A percentile compares a stretch with the other conserved stretches of the same genome.
Conservation (phyloP, 2,329 filamentous ascomycete species). For the Cladophialophora immunda region DNA sequence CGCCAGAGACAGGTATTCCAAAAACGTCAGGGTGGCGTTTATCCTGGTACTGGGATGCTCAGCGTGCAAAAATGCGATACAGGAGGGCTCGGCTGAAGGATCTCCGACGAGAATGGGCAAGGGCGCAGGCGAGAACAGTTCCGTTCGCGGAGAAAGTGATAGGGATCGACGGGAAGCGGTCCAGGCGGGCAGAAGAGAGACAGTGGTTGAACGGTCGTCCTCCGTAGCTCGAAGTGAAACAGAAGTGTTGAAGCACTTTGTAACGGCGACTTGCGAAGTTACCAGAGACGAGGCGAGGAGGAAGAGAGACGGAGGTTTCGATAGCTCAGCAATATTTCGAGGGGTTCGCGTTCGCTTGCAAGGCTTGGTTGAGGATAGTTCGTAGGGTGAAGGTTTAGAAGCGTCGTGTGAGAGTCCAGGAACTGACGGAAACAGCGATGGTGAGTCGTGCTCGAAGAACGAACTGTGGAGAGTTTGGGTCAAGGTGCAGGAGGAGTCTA, state of each 20-base stretch:
- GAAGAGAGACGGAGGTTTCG: slow-evolving; percentile 18
- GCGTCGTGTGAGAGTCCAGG: slow-evolving; percentile 13
- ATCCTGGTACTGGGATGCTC: slow-evolving; percentile 15
- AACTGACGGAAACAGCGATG: slow-evolving; percentile 19
- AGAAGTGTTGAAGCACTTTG: slow-evolving; percentile 22
- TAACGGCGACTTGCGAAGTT: slow-evolving; percentile 23
- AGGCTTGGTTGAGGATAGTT: slow-evolving; percentile 20
- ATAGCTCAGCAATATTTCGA: slow-evolving; percentile 22
- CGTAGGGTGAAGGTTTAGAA: slow-evolving; percentile 15
- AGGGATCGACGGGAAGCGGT: slow-evolving; percentile 7
- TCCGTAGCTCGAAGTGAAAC: slow-evolving; percentile 25
- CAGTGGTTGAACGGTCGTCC: slow-evolving; percentile 6
- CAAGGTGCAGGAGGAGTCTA: slow-evolving; percentile 15
- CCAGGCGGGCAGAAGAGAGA: slow-evolving; percentile 5
- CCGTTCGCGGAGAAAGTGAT: slow-evolving; percentile 1
- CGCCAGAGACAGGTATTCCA: slow-evolving; percentile 31
- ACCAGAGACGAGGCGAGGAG: slow-evolving; percentile 20
- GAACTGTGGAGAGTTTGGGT: slow-evolving; percentile 23
- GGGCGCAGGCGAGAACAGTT: slow-evolving; percentile 1
- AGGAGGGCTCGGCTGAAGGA: slow-evolving; percentile 29
- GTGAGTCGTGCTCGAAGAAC: slow-evolving; percentile 14
- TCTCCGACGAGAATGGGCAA: slow-evolving; percentile 8
- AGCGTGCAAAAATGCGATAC: slow-evolving; percentile 19
- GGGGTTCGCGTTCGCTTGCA: slow-evolving; percentile 21
- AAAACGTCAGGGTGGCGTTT: slow-evolving; percentile 26